Conservation (phyloP, 2,329 filamentous ascomycete genomes). For the Rasamsonia emersonii region DNA sequence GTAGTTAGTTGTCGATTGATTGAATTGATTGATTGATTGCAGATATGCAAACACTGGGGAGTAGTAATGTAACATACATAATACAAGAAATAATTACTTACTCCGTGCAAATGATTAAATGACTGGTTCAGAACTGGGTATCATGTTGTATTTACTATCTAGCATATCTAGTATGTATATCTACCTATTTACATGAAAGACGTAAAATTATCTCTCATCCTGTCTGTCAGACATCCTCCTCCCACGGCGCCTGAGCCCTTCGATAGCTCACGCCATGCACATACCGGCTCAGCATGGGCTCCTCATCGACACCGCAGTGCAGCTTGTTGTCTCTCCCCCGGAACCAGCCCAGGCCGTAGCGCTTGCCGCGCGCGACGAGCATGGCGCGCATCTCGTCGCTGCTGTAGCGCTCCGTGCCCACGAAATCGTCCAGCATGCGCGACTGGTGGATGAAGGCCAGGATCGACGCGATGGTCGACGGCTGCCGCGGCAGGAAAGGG, state of each 20-base stretch:
- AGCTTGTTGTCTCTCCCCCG: slow-evolving; percentile 61
- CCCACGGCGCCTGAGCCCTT: slow-evolving; percentile 20
- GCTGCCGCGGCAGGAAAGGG: slow-evolving; percentile 67
- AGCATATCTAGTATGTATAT: slow-evolving; percentile 1
- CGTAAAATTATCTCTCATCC: slow-evolving; percentile 2
- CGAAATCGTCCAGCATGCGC: slow-evolving; percentile 70
- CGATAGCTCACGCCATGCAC: slow-evolving; percentile 47
- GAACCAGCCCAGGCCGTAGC: slow-evolving; percentile 72
- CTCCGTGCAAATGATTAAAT: no score
- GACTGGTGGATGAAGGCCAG: slow-evolving; percentile 72
- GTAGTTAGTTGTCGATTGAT: no score
- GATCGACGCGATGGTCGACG: slow-evolving; percentile 67
- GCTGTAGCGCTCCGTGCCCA: slow-evolving; percentile 57
- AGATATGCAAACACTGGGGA: no score
- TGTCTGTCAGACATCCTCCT: slow-evolving; percentile 11
- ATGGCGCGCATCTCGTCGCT: slow-evolving; percentile 53
- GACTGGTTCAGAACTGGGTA: no score
- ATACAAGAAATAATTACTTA: no score
- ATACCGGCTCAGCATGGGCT: slow-evolving; percentile 59
- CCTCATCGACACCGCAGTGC: slow-evolving; percentile 71
- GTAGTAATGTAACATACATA: no score
- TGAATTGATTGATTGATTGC: no score
- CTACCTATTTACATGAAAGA: slow-evolving; percentile 1
- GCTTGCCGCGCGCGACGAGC: slow-evolving; percentile 54
- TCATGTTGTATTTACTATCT: no score